Evolutionary conservation across 1,284 basidiomycete genomes (phyloP), one percentile per base, ranked within the genome.

Genomic region (Cutaneotrichosporon sp.): DNA sequence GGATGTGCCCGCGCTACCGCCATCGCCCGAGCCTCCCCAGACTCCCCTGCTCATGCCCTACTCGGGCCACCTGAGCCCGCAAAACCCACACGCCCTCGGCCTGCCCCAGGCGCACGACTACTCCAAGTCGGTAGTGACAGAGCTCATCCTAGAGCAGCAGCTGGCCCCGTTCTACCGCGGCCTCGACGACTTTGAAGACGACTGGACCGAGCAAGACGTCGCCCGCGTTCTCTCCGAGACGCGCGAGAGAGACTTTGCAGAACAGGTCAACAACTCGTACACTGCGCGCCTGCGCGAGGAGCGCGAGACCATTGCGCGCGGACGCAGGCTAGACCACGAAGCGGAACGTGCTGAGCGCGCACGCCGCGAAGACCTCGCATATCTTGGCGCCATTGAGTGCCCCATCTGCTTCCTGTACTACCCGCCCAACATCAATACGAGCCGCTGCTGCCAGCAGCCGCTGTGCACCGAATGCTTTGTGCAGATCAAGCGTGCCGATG

Each of bases 381-480:
- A 96, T 76, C 79, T 83, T 60, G 84, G 84, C 40, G 89, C 91
- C n/a, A 79, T 86, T 37, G 96, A 98, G 74, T 98, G 94, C 78
- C 94, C 94, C n/a, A 97, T 98, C 64, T 98, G 94, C 77, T 97
- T 98, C 77, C 80, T 98, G 69, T 69, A 92, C 75, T 97, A 96
- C 70, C 92, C 92, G 33, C 81, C 87, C 23, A 93, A 94, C 71
- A 94, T 97, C 76, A 97, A 98, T 73, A 86, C 85, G 61, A 96
- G 93, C 20, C 83, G 94, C 68, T 99, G 94, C 76, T 99, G 94
- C 73, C 90, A 93, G 78, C 94, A 99, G 68, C 87, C 90, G 26
- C 93, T 99, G 65, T 99, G 94, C 74, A 97, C 94, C 33, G 94
- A 99, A 76, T 99, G 94, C 73, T 98, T 99, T 69, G 92, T 97